Conservation (phyloP, 192 early-diverging fungal genomes). For the Coemansia guatemalensis region DNA sequence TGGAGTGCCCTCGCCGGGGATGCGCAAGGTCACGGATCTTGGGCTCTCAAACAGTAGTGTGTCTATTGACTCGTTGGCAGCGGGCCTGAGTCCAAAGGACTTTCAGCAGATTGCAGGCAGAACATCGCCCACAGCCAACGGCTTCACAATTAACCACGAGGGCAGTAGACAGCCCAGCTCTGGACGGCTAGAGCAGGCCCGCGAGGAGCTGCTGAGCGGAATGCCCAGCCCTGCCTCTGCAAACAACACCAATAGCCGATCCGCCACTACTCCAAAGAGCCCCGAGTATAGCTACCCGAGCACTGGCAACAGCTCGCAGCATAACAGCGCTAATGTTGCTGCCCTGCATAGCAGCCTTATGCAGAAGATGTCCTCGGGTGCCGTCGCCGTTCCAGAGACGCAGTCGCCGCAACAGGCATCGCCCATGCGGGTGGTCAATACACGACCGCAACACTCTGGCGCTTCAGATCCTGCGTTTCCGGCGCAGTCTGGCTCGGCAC, state of each 20-base stretch:
- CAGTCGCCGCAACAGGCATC: background rate
- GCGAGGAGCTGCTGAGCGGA: conserved; percentile 26
- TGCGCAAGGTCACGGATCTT: conserved; percentile 18
- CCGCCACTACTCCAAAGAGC: background rate
- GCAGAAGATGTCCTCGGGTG: conserved; percentile 22
- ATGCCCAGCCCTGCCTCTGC: conserved; percentile 9
- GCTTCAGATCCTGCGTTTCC: conserved; percentile 8
- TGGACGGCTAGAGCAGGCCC: conserved; percentile 19
- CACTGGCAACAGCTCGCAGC: conserved; percentile 1
- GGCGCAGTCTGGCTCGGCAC: conserved; percentile 16
- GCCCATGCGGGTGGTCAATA: background rate
- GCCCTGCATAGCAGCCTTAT: conserved; percentile 26
- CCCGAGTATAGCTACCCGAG: conserved; percentile 11
- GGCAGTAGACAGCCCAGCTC: background rate
- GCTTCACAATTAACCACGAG: conserved; percentile 12
- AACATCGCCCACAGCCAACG: conserved; percentile 23
- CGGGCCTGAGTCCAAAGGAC: conserved; percentile 33
- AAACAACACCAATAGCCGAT: background rate
- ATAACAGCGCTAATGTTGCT: conserved; percentile 13
- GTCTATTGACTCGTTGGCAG: conserved; percentile 26
- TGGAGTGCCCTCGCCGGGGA: conserved; percentile 6
- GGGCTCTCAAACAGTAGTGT: conserved; percentile 21
- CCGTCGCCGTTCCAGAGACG: background rate
- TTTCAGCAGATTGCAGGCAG: conserved; percentile 14
- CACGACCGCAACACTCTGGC: background rate